phyloP scores from a whole-genome alignment of 2,329 filamentous ascomycete genomes.

The Penicillium sp. region DNA sequence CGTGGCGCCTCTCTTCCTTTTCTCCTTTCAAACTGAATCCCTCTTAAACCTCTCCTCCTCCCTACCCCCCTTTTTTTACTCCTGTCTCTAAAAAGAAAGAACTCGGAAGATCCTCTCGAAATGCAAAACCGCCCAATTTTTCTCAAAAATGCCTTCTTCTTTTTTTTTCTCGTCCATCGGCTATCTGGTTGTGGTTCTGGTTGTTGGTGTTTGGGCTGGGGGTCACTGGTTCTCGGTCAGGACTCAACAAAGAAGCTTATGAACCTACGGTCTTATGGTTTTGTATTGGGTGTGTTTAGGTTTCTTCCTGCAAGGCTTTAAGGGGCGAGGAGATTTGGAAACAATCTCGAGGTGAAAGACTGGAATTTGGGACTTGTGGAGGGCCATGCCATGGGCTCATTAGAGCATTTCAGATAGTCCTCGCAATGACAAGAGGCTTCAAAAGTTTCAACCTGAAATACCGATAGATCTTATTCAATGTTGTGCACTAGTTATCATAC shows the following conservation, averaged over 20 bases:
- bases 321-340: slow-evolving; percentile 9
- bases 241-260: background rate
- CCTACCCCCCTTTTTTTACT: slow-evolving; percentile 25
- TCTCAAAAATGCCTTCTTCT: slow-evolving; percentile 29
- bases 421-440: slow-evolving; percentile 17
- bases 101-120: slow-evolving; percentile 46
- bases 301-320: background rate
- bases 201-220: slow-evolving; percentile 16
- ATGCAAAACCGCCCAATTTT: slow-evolving; percentile 43
- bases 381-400: slow-evolving; percentile 16
- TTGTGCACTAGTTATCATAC: too few species aligned
- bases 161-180: background rate
- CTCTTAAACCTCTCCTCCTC: slow-evolving; percentile 23
- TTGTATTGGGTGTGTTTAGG: background rate
- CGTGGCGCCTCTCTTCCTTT: slow-evolving; percentile 44
- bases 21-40: slow-evolving; percentile 34
- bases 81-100: slow-evolving; percentile 45
- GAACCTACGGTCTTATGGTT: background rate
- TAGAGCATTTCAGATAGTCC: slow-evolving; percentile 14
- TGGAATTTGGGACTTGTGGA: background rate
- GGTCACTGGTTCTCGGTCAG: background rate
- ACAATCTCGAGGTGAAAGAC: background rate
- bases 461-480: too few species aligned
- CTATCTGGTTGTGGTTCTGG: slow-evolving; percentile 13
- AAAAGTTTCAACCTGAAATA: slow-evolving; percentile 16